Evolutionary conservation across 768 basidiomycete species (phyloP), one percentile per base, ranked within the genome.

Genomic region (Lentinula edodes): DNA sequence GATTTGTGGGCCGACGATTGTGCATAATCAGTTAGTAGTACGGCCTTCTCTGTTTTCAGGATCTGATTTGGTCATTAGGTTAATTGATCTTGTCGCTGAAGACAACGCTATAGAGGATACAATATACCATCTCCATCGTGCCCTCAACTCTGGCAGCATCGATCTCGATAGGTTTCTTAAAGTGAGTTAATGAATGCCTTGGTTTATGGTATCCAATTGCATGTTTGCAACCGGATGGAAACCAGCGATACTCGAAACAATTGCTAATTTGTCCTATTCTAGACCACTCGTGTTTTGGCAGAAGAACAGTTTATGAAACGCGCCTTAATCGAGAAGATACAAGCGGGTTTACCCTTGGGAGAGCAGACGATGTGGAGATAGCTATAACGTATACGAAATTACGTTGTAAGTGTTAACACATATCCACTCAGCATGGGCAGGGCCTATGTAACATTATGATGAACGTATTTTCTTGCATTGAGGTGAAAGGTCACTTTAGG

Each of bases 21-120:
- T 99, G 36, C 89, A 97, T 71, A 96, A 96, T 75, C 97, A 99
- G 97, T 97, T 66, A 69, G 89, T 80, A 67, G 58, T 67, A 62
- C 52, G 62, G 54, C 28, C 48, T 28, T 32, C 50, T 59, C 45
- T 61, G 58, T 56, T 53, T 23, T 56, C 55, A 65, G 60, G 52
- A 50, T 38, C 56, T 54, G 16, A 28, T 42, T 35, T 41, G 32
- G 39, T 6, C 3, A 61, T 51, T 52, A 98, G 96, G 75, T 78
- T 99, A 23, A 88, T 98, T 66, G 92, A 98, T 70, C 81, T 98
- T 34, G 89, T 98, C n/a, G 95, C 97, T n/a, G 97, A 99, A 73
- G 97, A 98, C 73, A 95, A 94, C 68, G 94, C 96, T 1, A 95
- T 98, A 70, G 96, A 98, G 75, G 97, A 98, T 72, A 96, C 96